Evolutionary conservation across 2,329 filamentous ascomycete species (phyloP), one percentile per base, ranked within the genome.

Genomic region (Colletotrichum tofieldiae): DNA sequence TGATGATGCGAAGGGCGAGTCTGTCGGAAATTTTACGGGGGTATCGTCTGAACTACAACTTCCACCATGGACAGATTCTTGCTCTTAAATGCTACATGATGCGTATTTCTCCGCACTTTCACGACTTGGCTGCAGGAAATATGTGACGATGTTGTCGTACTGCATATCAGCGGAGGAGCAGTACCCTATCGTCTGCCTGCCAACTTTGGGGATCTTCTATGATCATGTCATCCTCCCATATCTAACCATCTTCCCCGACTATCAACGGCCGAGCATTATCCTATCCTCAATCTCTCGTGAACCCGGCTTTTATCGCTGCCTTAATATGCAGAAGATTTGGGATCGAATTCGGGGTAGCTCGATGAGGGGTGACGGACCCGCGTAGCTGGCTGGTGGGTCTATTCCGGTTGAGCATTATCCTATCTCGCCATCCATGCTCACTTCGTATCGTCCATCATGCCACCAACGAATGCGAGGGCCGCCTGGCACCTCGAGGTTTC

Each of bases 351-450:
- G 37, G 55, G 55, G 55, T 43, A 58, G 39, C 39, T 58, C 37
- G 37, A n/a, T 58, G 55, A 43, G n/a, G 37, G 55, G 23, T 20
- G 35, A 60, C 35, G 26, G 32, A 65, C 52, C 52, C 67, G 52
- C 39, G 66, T 55, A 20, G 18, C 23, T 14, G n/a, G 59, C 20
- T 14, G n/a, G 59, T 18, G 23, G 51, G 52, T 32, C 61, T 32
- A 20, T 29, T 0, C 61, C 61, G 61, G 61, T 23, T 23, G 54
- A 65, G 61, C 67, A 69, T 58, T 65, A 59, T 47, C 51, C 67
- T 69, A 69, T 69, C 66, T 58, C 20, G n/a, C 39, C 54, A 41
- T 59, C 37, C 37, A 41, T 64, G 49, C 29, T 43, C n/a, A 3
- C 16, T 41, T 35, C 8, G 12, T 51, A 43, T 20, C 26, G 18